Percentiles rank a stretch among this genome's conserved stretches.
These are phyloP conservation scores for Elsinoe fawcettii DNA, from an alignment of 2,329 filamentous ascomycete genomes.

Conservation along the genomic window DNA sequence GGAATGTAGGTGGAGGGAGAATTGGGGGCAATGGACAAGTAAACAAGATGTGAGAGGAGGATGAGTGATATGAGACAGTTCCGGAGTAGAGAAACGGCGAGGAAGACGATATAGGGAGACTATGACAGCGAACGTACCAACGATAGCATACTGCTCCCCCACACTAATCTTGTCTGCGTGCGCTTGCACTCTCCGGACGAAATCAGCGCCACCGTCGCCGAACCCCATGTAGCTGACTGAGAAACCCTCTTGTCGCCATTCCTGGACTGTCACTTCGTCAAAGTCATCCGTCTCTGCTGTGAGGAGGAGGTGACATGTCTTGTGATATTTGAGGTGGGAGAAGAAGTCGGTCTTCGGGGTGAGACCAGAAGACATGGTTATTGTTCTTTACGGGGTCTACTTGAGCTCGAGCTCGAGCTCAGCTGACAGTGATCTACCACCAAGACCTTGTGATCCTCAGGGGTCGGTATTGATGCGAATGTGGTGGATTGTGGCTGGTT, in stretches of 20 bases:
- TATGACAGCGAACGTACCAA: slow-evolving; percentile 52
- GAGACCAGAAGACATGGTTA: background rate
- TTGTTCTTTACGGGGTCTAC: background rate
- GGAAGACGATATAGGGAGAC: slow-evolving; percentile 50
- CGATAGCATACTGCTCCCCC: slow-evolving; percentile 54
- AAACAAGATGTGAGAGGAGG: too few relatives aligned
- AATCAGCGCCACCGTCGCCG: slow-evolving; percentile 42
- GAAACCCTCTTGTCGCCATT: slow-evolving; percentile 56
- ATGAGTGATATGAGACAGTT: too few relatives aligned
- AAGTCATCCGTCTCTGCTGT: slow-evolving; percentile 49
- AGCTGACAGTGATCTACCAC: too few relatives aligned
- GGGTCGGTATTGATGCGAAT: background rate
- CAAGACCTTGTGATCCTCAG: background rate
- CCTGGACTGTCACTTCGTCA: slow-evolving; percentile 45
- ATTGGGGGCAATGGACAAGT: slow-evolving; percentile 38
- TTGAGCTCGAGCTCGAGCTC: too few relatives aligned
- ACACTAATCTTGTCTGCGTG: slow-evolving; percentile 51
- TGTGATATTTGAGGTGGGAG: slow-evolving; percentile 33
- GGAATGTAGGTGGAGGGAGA: slow-evolving; percentile 33
- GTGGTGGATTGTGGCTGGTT: background rate
- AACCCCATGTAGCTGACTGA: slow-evolving; percentile 49
- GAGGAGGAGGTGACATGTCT: slow-evolving; percentile 41
- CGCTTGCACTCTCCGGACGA: slow-evolving; percentile 41
- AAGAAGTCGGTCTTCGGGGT: slow-evolving; percentile 24
- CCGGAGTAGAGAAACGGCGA: slow-evolving; percentile 53